Conservation (phyloP, 768 basidiomycete genomes). For the Lanmaoa pseudosensibilis region DNA sequence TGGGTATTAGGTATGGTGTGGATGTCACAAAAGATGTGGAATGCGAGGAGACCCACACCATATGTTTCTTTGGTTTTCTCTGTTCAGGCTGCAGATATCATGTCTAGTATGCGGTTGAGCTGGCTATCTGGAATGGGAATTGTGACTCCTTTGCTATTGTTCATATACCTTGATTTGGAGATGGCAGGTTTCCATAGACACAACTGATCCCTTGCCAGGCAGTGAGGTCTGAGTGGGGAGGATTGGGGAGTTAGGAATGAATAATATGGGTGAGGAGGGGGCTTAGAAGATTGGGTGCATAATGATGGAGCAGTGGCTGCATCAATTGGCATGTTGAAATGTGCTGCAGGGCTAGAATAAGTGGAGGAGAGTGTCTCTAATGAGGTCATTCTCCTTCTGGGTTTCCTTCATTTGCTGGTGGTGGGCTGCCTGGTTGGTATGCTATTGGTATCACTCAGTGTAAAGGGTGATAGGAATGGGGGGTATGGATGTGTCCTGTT, state of each 20-base stretch:
- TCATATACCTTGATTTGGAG: neutral
- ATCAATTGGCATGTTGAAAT: no score
- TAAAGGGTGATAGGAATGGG: no score
- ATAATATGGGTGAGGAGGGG: rapidly evolving
- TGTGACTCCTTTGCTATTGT: rapidly evolving
- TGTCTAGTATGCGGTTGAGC: neutral
- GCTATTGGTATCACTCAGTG: no score
- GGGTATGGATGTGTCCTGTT: no score
- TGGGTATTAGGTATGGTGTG: constrained; percentile 1
- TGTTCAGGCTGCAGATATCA: neutral
- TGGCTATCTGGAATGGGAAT: neutral
- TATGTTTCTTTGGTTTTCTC: neutral
- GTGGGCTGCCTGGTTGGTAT: no score
- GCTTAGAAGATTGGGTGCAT: no score
- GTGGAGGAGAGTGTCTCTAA: no score
- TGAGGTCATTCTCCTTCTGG: no score
- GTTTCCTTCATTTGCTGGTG: no score
- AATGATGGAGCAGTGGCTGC: no score
- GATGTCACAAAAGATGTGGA: neutral
- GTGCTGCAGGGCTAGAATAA: no score
- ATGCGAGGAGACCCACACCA: neutral
- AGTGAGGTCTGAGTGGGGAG: rapidly evolving
- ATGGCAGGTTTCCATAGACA: neutral
- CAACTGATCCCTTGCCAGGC: neutral
- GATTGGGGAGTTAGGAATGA: neutral